These are phyloP conservation scores for Coemansia furcata DNA, from an alignment of 192 early-diverging fungal species.

Conservation along the genomic window DNA sequence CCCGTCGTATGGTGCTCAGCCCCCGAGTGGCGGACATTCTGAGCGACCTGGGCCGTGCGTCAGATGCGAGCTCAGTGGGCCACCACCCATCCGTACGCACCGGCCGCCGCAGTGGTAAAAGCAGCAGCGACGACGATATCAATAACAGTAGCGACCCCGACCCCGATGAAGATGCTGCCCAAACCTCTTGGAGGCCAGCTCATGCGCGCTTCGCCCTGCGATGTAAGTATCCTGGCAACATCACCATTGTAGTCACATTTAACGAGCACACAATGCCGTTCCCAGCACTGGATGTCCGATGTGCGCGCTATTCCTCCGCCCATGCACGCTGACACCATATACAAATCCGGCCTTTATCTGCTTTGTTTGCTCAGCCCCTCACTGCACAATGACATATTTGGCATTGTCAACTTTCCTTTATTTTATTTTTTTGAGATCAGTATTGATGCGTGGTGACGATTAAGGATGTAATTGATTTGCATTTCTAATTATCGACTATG, in stretches of 20 bases:
- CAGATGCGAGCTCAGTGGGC: constrained; percentile 15
- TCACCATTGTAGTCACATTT: background rate
- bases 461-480: background rate
- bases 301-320: background rate
- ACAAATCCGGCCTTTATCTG: background rate
- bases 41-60: constrained; percentile 19
- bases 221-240: constrained; percentile 37
- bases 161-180: constrained; percentile 16
- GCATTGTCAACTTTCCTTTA: background rate
- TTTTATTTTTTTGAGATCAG: background rate
- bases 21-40: constrained; percentile 39
- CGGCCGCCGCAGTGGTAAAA: background rate
- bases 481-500: background rate
- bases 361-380: background rate
- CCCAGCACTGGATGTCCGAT: background rate
- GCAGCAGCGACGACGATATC: background rate
- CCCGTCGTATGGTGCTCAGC: constrained; percentile 37
- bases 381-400: background rate
- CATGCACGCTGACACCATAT: background rate
- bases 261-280: background rate
- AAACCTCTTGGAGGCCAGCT: constrained; percentile 47
- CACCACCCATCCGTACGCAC: constrained; percentile 13
- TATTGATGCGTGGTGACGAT: background rate
- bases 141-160: background rate
- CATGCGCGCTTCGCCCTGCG: constrained; percentile 51